Conservation (phyloP, 2,329 filamentous ascomycete genomes). For the Hirsutella thompsonii region DNA sequence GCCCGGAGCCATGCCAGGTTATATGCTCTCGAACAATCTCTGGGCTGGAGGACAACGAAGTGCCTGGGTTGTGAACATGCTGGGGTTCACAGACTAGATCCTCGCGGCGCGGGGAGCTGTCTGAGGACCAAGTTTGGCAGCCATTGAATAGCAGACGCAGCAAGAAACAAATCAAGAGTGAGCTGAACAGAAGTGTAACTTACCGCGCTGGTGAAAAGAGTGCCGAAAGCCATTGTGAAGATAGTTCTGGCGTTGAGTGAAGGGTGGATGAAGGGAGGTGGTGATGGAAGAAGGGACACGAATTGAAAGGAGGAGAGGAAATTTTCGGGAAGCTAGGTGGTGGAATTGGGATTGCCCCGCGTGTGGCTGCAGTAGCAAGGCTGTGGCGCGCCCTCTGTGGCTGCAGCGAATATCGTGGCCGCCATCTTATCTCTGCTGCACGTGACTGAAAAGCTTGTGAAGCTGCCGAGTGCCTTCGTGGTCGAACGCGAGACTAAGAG, state of each 20-base stretch:
- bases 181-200: slow-evolving; percentile 8
- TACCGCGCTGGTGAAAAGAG: slow-evolving; percentile 85
- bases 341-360: slow-evolving; percentile 16
- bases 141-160: no score
- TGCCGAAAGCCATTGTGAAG: slow-evolving; percentile 87
- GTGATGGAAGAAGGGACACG: slow-evolving; percentile 8
- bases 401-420: not conserved
- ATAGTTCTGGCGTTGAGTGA: slow-evolving; percentile 5
- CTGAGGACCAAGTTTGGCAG: no score
- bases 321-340: slow-evolving; percentile 15
- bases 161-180: not conserved
- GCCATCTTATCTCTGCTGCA: slow-evolving; percentile 9
- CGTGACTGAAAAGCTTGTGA: slow-evolving; percentile 6
- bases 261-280: not conserved
- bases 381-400: not conserved
- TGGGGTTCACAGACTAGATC: no score
- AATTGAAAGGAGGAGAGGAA: slow-evolving; percentile 12
- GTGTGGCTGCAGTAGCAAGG: slow-evolving; percentile 12
- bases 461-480: not conserved
- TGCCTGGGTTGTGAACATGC: no score
- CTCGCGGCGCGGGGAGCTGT: no score
- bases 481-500: not conserved
- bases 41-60: no score
- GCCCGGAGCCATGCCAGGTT: no score
- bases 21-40: no score